These are phyloP conservation scores for Calonectria leucothoes DNA, from an alignment of 2,329 filamentous ascomycete genomes.

Conservation along the genomic window DNA sequence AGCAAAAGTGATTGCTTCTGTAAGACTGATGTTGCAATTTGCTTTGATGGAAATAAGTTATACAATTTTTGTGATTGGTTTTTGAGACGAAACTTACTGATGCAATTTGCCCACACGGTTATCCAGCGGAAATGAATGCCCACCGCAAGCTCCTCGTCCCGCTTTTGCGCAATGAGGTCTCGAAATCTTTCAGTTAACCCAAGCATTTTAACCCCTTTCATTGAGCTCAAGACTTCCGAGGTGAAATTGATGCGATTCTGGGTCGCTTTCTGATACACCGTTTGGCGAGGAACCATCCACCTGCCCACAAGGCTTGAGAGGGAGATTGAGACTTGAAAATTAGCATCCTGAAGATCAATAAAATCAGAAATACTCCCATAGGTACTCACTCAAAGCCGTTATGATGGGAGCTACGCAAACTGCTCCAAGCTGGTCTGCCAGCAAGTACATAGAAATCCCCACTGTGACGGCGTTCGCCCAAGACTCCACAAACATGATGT, in stretches of 20 bases:
- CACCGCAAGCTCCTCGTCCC: constrained; percentile 39
- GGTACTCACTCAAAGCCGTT: constrained; percentile 43
- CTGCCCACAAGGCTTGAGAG: constrained; percentile 38
- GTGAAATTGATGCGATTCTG: constrained; percentile 49
- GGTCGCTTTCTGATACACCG: constrained; percentile 46
- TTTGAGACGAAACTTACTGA: constrained; percentile 34
- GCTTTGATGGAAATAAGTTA: constrained; percentile 23
- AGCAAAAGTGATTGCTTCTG: constrained; percentile 45
- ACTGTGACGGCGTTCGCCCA: constrained; percentile 48
- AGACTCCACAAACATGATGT: constrained; percentile 44
- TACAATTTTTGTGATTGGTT: background rate
- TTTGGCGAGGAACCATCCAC: constrained; percentile 43
- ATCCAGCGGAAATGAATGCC: constrained; percentile 42
- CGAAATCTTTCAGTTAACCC: constrained; percentile 43
- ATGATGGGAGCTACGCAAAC: constrained; percentile 48
- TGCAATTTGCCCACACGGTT: constrained; percentile 41
- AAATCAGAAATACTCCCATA: accelerated
- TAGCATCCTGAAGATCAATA: background rate
- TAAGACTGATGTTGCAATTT: constrained; percentile 41
- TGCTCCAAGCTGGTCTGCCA: constrained; percentile 46
- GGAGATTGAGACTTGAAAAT: constrained; percentile 33
- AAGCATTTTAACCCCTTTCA: constrained; percentile 50
- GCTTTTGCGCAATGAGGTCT: constrained; percentile 37
- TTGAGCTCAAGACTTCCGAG: constrained; percentile 44
- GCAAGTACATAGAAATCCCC: constrained; percentile 45